These are phyloP conservation scores for Paramecium sexaurelia DNA, from an alignment of 73 alveolate genomes.

Conservation along the genomic window DNA sequence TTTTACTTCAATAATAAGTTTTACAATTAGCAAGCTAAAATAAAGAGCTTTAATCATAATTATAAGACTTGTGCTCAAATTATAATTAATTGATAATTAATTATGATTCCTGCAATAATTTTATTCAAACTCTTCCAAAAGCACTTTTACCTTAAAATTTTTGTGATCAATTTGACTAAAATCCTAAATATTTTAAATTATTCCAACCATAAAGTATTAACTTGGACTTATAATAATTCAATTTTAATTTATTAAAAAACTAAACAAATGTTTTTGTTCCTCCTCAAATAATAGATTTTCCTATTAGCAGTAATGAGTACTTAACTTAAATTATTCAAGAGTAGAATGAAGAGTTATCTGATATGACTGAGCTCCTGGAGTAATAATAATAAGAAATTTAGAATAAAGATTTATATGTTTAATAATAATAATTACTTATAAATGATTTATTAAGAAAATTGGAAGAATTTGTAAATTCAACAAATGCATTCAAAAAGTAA, in stretches of 20 bases:
- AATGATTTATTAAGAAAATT: conserved; percentile 29
- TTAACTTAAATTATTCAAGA: not conserved
- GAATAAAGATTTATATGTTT: not conserved
- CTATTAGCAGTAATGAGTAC: not conserved
- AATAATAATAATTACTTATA: not conserved
- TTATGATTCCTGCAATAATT: conserved; percentile 2
- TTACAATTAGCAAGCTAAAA: not conserved
- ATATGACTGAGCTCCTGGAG: not conserved
- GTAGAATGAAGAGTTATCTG: conserved; percentile 5
- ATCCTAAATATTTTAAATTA: not conserved
- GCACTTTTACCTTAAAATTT: not conserved
- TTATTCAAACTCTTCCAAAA: conserved; percentile 4
- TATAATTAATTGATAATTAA: not conserved
- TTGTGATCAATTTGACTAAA: not conserved
- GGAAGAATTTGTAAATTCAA: not conserved
- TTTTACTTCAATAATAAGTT: not conserved
- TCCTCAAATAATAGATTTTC: not conserved
- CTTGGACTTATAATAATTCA: not conserved
- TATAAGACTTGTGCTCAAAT: not conserved
- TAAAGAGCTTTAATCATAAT: not conserved
- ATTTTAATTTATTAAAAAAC: not conserved
- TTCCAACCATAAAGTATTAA: not conserved
- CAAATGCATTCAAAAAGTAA: not conserved
- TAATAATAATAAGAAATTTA: conserved; percentile 1
- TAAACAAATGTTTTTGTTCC: not conserved